Evolutionary conservation across 495 filamentous ascomycete genomes (phyloP).

Genomic region (Hyaloscypha variabilis): DNA sequence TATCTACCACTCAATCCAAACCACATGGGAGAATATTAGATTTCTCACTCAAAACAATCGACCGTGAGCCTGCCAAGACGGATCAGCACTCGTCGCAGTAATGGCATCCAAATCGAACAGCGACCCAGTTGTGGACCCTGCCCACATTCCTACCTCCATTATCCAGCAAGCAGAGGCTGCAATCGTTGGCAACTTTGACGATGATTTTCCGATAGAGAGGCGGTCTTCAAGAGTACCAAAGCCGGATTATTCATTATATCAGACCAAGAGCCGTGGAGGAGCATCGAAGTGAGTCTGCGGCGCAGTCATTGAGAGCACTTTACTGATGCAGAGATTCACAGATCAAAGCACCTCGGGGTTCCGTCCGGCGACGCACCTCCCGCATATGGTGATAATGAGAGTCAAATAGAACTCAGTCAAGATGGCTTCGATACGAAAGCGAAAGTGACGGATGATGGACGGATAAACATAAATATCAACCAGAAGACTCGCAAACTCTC

Average conservation of each 20-base stretch:
- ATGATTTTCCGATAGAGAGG: slow-evolving; percentile 1
- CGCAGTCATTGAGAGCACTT: not conserved
- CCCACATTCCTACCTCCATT: slow-evolving; percentile 25
- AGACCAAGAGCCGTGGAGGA: slow-evolving; percentile 22
- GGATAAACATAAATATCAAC: slow-evolving; percentile 75
- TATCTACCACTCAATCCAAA: not conserved
- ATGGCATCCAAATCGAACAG: slow-evolving; percentile 4
- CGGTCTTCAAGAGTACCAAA: slow-evolving; percentile 7
- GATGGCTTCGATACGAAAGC: slow-evolving; percentile 58
- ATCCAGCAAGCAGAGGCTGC: slow-evolving; percentile 41
- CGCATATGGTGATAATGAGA: slow-evolving; percentile 45
- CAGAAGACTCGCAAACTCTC: slow-evolving; percentile 65
- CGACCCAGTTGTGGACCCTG: too few species aligned
- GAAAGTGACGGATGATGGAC: slow-evolving; percentile 60
- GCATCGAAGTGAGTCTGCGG: slow-evolving; percentile 5
- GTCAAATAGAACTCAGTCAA: slow-evolving; percentile 51
- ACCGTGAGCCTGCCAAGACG: not conserved
- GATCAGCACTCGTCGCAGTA: not conserved
- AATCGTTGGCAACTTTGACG: slow-evolving; percentile 31
- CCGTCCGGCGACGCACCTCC: slow-evolving; percentile 40
- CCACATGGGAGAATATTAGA: not conserved
- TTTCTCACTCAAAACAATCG: not conserved
- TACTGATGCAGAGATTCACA: slow-evolving; percentile 17
- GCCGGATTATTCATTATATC: slow-evolving; percentile 7
- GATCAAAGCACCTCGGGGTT: slow-evolving; percentile 19